Percentiles rank a stretch among this genome's conserved stretches.
phyloP scores from a whole-genome alignment of 495 filamentous ascomycete species.

The Aspergillus conjunctus region DNA sequence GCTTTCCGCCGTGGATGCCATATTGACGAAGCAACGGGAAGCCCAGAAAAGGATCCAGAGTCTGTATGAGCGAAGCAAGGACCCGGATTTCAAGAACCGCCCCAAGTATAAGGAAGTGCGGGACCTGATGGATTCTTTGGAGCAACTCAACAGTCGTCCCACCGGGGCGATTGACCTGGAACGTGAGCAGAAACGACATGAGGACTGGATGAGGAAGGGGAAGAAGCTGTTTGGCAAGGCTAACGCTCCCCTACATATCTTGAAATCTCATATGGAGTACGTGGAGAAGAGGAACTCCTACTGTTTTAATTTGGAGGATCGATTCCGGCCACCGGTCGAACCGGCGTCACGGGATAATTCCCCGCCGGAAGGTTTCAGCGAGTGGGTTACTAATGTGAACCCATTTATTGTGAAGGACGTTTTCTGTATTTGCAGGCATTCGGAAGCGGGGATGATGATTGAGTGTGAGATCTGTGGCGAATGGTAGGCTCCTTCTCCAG shows the following conservation, averaged over 20 bases:
- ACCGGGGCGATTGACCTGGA: conserved; percentile 89
- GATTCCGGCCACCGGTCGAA: conserved; percentile 86
- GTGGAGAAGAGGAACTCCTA: conserved; percentile 83
- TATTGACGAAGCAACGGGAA: conserved; percentile 94
- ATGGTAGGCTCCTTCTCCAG: conserved; percentile 61
- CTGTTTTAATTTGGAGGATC: conserved; percentile 93
- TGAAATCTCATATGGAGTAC: conserved; percentile 91
- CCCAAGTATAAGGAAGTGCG: conserved; percentile 90
- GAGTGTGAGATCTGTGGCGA: conserved; percentile 98
- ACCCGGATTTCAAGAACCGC: conserved; percentile 72
- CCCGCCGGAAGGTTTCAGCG: conserved; percentile 44
- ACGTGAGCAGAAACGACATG: conserved; percentile 91
- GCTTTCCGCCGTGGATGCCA: conserved; percentile 80
- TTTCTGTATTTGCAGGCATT: conserved; percentile 93
- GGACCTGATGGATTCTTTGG: conserved; percentile 82
- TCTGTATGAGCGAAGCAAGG: conserved; percentile 74
- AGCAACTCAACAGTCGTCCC: conserved; percentile 88
- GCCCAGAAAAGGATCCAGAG: conserved; percentile 83
- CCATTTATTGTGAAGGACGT: conserved; percentile 60
- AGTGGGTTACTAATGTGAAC: too few relatives aligned
- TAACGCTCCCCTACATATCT: conserved; percentile 93
- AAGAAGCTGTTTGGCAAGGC: conserved; percentile 99
- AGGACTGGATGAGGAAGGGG: conserved; percentile 98
- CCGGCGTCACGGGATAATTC: conserved; percentile 85
- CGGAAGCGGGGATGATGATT: conserved; percentile 98